These are phyloP conservation scores for Chrysoporthe deuterocubensis DNA, from an alignment of 2,329 filamentous ascomycete genomes.

Conservation along the genomic window DNA sequence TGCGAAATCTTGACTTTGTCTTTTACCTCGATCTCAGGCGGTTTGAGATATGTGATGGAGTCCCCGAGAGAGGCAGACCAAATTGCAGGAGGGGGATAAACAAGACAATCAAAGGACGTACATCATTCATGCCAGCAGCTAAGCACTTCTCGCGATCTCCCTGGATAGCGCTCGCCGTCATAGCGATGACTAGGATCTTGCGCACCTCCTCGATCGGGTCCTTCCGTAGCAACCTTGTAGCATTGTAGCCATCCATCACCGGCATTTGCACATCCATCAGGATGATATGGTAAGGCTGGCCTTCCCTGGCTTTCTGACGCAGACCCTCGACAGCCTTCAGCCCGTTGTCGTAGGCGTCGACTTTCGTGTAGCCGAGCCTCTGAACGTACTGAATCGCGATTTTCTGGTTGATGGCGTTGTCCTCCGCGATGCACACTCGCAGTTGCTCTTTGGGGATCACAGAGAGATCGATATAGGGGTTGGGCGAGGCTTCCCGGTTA, in stretches of 20 bases:
- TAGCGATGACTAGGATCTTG: conserved; percentile 89
- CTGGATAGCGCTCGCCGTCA: conserved; percentile 94
- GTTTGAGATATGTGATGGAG: no score
- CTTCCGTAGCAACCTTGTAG: conserved; percentile 79
- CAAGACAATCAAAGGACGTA: background rate
- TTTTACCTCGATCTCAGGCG: no score
- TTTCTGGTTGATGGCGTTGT: conserved; percentile 92
- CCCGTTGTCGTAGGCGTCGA: conserved; percentile 89
- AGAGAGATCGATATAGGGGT: conserved; percentile 68
- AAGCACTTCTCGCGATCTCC: conserved; percentile 94
- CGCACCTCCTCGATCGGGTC: conserved; percentile 78
- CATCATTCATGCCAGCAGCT: conserved; percentile 77
- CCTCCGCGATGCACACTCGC: conserved; percentile 90
- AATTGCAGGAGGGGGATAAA: background rate
- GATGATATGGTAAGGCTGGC: conserved; percentile 82
- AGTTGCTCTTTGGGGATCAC: conserved; percentile 76
- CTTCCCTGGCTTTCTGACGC: conserved; percentile 71
- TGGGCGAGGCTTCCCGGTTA: conserved; percentile 43
- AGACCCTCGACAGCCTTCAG: conserved; percentile 85
- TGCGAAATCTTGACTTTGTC: no score
- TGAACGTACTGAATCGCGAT: conserved; percentile 91
- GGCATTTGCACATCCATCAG: conserved; percentile 99
- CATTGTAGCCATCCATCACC: conserved; percentile 88
- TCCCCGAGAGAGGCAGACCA: background rate
- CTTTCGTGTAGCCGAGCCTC: conserved; percentile 78